phyloP scores from a whole-genome alignment of 140 eudicot species.

The Bidens hawaiensis region DNA sequence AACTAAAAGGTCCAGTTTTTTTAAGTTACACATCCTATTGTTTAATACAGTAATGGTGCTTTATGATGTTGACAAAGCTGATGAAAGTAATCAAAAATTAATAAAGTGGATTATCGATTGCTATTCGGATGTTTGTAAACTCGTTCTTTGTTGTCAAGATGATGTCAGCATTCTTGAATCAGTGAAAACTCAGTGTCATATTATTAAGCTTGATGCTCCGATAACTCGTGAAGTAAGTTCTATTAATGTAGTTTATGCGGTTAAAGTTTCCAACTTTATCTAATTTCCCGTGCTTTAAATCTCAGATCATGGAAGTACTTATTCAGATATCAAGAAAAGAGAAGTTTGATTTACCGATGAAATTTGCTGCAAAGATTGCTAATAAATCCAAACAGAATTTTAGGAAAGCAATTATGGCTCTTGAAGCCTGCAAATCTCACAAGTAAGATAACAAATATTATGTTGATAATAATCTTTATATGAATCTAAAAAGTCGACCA shows the following conservation, averaged over 20 bases:
- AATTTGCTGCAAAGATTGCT: constrained; percentile 77
- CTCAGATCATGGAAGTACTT: constrained; percentile 74
- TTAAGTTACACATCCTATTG: constrained; percentile 7
- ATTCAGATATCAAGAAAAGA: constrained; percentile 75
- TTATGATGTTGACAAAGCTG: constrained; percentile 73
- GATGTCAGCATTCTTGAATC: constrained; percentile 53
- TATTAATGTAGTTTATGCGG: too few relatives aligned
- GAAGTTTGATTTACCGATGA: constrained; percentile 59
- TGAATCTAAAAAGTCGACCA: not conserved
- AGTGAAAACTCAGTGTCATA: constrained; percentile 64
- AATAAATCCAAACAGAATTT: constrained; percentile 61
- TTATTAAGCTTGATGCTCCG: constrained; percentile 58
- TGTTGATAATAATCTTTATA: not conserved
- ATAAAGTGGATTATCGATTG: constrained; percentile 89
- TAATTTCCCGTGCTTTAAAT: not conserved
- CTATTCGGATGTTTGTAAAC: constrained; percentile 74
- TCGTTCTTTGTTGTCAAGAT: constrained; percentile 72
- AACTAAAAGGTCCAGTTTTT: constrained; percentile 1
- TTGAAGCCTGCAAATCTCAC: constrained; percentile 87
- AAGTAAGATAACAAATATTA: constrained; percentile 36
- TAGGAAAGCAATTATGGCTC: constrained; percentile 84
- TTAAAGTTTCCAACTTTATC: constrained; percentile 7
- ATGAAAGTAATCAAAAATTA: constrained; percentile 68
- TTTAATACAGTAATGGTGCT: constrained; percentile 63
- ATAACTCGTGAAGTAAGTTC: constrained; percentile 63